phyloP scores from a whole-genome alignment of 768 basidiomycete genomes.

The Suillus occidentalis region DNA sequence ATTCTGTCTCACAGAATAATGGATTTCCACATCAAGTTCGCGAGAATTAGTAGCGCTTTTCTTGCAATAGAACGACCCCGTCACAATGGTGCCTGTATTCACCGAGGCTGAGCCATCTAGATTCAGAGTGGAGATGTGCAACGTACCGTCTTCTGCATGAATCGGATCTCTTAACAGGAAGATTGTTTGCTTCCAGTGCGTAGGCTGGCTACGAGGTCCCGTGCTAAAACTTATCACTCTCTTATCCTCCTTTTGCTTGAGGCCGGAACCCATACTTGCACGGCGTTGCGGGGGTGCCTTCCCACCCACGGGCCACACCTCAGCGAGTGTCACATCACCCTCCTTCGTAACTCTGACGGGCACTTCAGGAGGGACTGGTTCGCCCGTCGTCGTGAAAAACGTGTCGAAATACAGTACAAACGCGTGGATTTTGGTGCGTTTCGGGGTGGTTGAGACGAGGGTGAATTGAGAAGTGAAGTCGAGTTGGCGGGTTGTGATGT shows the following conservation, averaged over 20 bases:
- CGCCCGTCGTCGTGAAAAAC: constrained; percentile 73
- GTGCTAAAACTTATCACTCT: constrained; percentile 81
- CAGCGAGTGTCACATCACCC: constrained; percentile 63
- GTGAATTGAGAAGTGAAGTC: constrained; percentile 79
- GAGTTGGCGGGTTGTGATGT: constrained; percentile 66
- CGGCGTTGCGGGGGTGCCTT: constrained; percentile 60
- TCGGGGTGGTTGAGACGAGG: constrained; percentile 59
- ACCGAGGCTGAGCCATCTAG: neutral
- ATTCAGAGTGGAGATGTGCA: neutral
- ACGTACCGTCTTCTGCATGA: constrained; percentile 68
- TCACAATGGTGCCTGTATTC: constrained; percentile 63
- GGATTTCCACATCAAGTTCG: constrained; percentile 90
- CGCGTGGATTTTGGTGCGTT: constrained; percentile 66
- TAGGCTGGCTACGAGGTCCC: constrained; percentile 81
- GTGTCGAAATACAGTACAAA: constrained; percentile 95
- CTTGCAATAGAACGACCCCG: constrained; percentile 79
- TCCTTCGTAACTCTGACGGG: constrained; percentile 58
- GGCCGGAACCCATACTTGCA: constrained; percentile 48
- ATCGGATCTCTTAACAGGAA: constrained; percentile 85
- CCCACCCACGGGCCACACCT: constrained; percentile 78
- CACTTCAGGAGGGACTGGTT: constrained; percentile 50
- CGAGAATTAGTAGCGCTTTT: constrained; percentile 82
- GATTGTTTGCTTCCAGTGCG: constrained; percentile 96
- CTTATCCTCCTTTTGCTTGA: constrained; percentile 41
- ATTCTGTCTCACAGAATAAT: constrained; percentile 56